Conservation (phyloP, 768 basidiomycete species). For the Ramaria rubella region DNA sequence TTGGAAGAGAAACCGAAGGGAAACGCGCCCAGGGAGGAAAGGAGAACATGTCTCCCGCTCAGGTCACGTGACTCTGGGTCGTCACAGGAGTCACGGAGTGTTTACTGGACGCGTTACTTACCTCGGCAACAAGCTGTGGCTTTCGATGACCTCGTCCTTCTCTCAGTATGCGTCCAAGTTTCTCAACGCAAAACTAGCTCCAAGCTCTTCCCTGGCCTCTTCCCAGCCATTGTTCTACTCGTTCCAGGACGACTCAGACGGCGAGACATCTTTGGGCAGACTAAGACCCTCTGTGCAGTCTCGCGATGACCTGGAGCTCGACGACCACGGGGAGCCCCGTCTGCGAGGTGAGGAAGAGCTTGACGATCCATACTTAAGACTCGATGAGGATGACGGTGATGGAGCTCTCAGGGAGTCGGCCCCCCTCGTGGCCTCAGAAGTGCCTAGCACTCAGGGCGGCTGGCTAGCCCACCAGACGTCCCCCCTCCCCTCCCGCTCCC, state of each 20-base stretch:
- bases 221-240: conserved; percentile 84
- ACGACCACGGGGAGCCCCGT: conserved; percentile 41
- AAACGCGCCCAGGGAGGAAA: conserved; percentile 13
- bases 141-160: conserved; percentile 10
- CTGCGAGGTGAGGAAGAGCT: conserved; percentile 49
- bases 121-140: neutral
- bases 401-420: conserved; percentile 30
- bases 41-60: conserved; percentile 7
- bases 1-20: conserved; percentile 32
- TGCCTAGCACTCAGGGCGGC: conserved; percentile 36
- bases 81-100: neutral
- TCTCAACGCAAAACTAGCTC: conserved; percentile 51
- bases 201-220: conserved; percentile 44
- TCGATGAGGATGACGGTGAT: conserved; percentile 49
- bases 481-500: conserved; percentile 41
- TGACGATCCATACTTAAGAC: conserved; percentile 70
- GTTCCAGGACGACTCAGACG: conserved; percentile 59
- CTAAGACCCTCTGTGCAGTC: conserved; percentile 28
- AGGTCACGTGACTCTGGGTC: conserved; percentile 4
- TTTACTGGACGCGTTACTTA: too few relatives aligned
- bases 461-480: conserved; percentile 77
- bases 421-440: conserved; percentile 31
- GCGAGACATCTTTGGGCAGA: conserved; percentile 44
- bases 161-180: conserved; percentile 68
- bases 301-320: conserved; percentile 51